phyloP scores from a whole-genome alignment of 1,284 basidiomycete genomes.

The Fomes fomentarius region DNA sequence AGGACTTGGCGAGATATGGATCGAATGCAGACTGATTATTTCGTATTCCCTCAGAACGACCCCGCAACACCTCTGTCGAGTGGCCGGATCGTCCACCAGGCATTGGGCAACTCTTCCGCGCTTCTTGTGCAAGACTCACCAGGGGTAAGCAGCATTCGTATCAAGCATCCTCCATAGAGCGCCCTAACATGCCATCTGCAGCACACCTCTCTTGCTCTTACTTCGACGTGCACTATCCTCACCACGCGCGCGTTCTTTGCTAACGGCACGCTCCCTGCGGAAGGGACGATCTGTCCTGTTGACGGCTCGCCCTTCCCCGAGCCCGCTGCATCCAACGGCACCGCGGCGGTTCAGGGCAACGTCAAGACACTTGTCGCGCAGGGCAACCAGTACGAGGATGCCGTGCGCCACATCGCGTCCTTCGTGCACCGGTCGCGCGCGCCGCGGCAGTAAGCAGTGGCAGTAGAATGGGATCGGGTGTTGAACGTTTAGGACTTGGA shows the following conservation, averaged over 20 bases:
- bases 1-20: not conserved
- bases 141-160: conserved; percentile 29
- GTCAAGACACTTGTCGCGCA: not conserved
- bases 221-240: conserved; percentile 26
- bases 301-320: conserved; percentile 24
- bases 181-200: not conserved
- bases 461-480: too few relatives aligned
- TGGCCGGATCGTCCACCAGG: conserved; percentile 25
- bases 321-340: not conserved
- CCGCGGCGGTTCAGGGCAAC: not conserved
- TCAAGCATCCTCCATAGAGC: not conserved
- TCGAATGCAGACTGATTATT: not conserved
- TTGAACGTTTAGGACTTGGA: too few relatives aligned
- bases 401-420: not conserved
- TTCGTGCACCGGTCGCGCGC: not conserved
- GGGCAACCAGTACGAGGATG: not conserved
- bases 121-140: conserved; percentile 32
- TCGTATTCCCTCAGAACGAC: conserved; percentile 13
- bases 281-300: conserved; percentile 26
- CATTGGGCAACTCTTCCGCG: conserved; percentile 27
- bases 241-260: conserved; percentile 26
- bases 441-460: too few relatives aligned
- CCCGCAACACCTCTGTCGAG: conserved; percentile 33
- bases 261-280: conserved; percentile 29
- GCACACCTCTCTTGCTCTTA: conserved; percentile 5